Base-by-base conservation (phyloP, 306 rosid genomes). In the Begonia peltatifolia region DNA sequence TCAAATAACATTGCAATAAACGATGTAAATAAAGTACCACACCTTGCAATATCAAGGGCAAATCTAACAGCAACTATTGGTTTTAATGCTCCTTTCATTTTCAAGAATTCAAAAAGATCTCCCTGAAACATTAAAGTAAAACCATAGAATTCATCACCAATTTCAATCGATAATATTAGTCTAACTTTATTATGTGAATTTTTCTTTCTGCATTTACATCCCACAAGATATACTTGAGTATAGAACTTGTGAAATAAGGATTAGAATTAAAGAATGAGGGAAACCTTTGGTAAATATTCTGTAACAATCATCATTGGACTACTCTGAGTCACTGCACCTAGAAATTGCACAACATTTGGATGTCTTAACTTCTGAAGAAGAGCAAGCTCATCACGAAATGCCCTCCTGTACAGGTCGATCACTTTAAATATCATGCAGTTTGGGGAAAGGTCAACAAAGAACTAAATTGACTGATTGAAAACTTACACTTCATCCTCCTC, bases 281-380 rank as follows among this genome's bases (percentile, higher is more conserved):
- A 82, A 50, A 89, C 95, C 97, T 89, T 84, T 54, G 97, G 90
- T 72, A 89, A 87, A 76, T 79, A 89, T 76, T 89, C 97, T 42
- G 81, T 89, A 64, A 89, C 83, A 61, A 89, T 89, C 97, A 89
- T 89, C 95, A 89, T 85, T 10, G 97, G 97, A 62, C 94, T 84
- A 76, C 90, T 89, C 67, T 89, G 95, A 57, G 97, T 89, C 61
- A 89, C 97, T 42, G 97, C 97, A 74, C 97, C 97, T 52, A 89
- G 78, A 85, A 89, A 89, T 66, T 89, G 97, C 43, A 89, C 90
- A 13, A 89, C 95, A 72, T 89, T 89, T 57, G 97, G 97, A 78
- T 89, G 97, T 41, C 97, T 79, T 67, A 89, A 76, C 84, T 80
- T 89, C 76, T 84, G 97, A 56, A 82, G 79, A 67, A 89, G 73